Percentiles rank a stretch among this genome's conserved stretches.
These are phyloP conservation scores for Rhodotorula mucilaginosa DNA, from an alignment of 1,284 basidiomycete genomes.

Conservation along the genomic window DNA sequence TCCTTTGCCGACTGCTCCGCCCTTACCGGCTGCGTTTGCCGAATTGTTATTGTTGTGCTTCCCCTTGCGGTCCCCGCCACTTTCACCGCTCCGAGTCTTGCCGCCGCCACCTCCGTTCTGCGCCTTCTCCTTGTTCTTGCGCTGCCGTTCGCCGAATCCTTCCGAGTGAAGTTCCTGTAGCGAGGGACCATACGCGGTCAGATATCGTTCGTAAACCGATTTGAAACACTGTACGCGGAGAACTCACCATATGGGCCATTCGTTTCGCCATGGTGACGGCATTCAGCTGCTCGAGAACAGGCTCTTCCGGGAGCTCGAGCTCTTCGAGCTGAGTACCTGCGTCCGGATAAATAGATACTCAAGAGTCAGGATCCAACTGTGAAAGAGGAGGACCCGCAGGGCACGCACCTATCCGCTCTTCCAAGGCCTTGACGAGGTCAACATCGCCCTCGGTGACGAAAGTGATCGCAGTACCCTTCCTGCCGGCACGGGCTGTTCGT, in stretches of 20 bases:
- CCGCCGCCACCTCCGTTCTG: neutral
- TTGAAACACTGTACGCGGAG: too few species aligned
- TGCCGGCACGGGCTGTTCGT: slow-evolving; percentile 89
- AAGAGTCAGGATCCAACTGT: neutral
- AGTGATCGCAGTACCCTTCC: slow-evolving; percentile 83
- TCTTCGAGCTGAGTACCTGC: slow-evolving; percentile 71
- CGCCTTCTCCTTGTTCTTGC: slow-evolving; percentile 67
- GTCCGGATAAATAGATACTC: neutral
- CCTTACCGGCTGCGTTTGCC: slow-evolving; percentile 19
- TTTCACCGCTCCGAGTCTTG: neutral
- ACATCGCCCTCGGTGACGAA: slow-evolving; percentile 94
- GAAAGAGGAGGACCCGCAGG: slow-evolving; percentile 1
- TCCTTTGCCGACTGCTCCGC: slow-evolving; percentile 6
- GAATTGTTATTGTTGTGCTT: neutral
- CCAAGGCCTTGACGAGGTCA: slow-evolving; percentile 76
- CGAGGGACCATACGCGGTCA: neutral
- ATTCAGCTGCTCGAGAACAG: slow-evolving; percentile 83
- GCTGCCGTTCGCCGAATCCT: slow-evolving; percentile 83
- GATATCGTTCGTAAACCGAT: neutral
- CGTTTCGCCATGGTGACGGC: slow-evolving; percentile 86
- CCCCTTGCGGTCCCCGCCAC: neutral
- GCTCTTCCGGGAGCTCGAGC: slow-evolving; percentile 71
- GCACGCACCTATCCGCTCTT: slow-evolving; percentile 75
- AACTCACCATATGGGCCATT: slow-evolving; percentile 81
- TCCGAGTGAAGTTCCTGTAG: slow-evolving; percentile 82